A percentile compares a stretch with the other conserved stretches of the same genome.
phyloP scores from a whole-genome alignment of 202 grass and related monocot species.

The Zoysia matrella region DNA sequence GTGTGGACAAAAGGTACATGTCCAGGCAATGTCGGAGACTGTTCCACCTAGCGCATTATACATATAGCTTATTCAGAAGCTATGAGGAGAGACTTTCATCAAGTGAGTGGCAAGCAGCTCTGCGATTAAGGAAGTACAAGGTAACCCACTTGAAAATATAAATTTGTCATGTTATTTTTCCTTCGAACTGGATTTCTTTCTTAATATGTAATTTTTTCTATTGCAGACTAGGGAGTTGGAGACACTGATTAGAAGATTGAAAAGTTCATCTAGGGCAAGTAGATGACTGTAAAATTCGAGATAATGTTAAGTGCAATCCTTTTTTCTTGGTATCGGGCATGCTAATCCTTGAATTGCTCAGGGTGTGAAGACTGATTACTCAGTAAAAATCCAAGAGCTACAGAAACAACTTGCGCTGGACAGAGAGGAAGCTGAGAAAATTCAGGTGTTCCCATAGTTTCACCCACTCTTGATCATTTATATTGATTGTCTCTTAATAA shows the following conservation, averaged over 20 bases:
- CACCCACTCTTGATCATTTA: conserved; percentile 13
- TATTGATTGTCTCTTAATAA: conserved; percentile 17
- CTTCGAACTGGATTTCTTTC: conserved; percentile 35
- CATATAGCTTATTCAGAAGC: conserved; percentile 87
- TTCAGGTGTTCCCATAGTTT: conserved; percentile 62
- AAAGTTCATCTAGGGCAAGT: conserved; percentile 84
- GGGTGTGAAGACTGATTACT: conserved; percentile 91
- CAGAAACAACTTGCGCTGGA: conserved; percentile 95
- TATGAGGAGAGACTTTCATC: conserved; percentile 95
- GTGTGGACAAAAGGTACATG: conserved; percentile 56
- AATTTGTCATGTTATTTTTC: conserved; percentile 26
- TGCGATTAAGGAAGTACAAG: conserved; percentile 88
- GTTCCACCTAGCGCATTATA: conserved; percentile 93
- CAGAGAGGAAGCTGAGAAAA: conserved; percentile 90
- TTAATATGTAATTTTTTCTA: conserved; percentile 37
- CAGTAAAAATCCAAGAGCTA: conserved; percentile 89
- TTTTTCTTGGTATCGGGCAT: conserved; percentile 33
- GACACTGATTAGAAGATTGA: conserved; percentile 80
- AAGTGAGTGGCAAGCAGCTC: conserved; percentile 93
- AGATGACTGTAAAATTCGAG: conserved; percentile 20
- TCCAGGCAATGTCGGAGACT: conserved; percentile 80
- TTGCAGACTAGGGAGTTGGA: conserved; percentile 86
- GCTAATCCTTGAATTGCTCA: conserved; percentile 47
- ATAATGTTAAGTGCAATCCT: conserved; percentile 1
- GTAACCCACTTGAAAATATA: conserved; percentile 35